Conservation (phyloP, 345 rosid species). For the Boechera divaricarpa region DNA sequence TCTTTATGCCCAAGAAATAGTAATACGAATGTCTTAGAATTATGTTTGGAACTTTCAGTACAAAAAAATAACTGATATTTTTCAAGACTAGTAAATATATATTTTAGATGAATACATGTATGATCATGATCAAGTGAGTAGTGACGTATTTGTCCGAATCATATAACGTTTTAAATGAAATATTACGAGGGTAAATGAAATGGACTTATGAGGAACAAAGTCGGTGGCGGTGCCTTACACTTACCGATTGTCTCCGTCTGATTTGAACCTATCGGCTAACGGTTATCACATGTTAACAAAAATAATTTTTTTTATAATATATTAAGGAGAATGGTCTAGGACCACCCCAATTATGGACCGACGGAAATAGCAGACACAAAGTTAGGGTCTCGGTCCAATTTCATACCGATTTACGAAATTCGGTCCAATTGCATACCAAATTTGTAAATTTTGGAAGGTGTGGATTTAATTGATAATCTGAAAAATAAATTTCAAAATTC, state of each 20-base stretch:
- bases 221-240: slow-evolving; percentile 51
- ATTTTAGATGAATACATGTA: slow-evolving; percentile 17
- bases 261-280: slow-evolving; percentile 39
- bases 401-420: no score
- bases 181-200: slow-evolving; percentile 37
- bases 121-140: slow-evolving; percentile 16
- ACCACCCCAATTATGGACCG: no score
- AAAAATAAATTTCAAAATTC: no score
- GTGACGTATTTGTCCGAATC: slow-evolving; percentile 31
- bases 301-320: not conserved
- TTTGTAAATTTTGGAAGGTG: no score
- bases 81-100: not conserved
- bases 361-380: no score
- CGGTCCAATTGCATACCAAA: no score
- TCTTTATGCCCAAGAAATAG: not conserved
- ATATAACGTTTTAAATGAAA: slow-evolving; percentile 15
- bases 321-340: no score
- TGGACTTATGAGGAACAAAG: slow-evolving; percentile 42
- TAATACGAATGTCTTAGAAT: not conserved
- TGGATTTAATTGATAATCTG: no score
- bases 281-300: slow-evolving; percentile 16
- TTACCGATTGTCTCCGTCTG: slow-evolving; percentile 40
- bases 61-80: not conserved
- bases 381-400: no score
- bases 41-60: not conserved